A percentile compares a stretch with the other conserved stretches of the same genome.
phyloP scores from a whole-genome alignment of 108 stramenopile genomes.

The Cyclotella cryptica region DNA sequence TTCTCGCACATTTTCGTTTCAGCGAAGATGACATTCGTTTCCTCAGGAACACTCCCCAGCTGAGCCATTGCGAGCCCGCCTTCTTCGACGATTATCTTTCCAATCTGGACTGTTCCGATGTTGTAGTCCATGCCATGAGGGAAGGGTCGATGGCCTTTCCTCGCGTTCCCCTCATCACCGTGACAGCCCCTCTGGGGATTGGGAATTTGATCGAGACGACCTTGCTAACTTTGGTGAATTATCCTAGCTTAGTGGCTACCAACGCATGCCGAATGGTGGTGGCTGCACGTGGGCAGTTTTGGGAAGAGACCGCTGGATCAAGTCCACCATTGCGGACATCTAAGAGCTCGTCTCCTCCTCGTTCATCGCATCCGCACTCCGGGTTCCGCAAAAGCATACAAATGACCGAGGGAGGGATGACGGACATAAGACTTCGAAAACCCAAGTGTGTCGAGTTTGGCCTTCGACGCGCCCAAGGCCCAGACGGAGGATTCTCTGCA shows the following conservation, averaged over 20 bases:
- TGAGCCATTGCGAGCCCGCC: slow-evolving; percentile 71
- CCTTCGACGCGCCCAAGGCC: slow-evolving; percentile 96
- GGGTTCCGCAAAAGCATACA: slow-evolving; percentile 37
- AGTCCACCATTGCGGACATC: slow-evolving; percentile 20
- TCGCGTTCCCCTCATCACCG: slow-evolving; percentile 76
- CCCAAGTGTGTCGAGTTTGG: slow-evolving; percentile 95
- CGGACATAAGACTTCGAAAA: slow-evolving; percentile 31
- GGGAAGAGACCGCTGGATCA: slow-evolving; percentile 44
- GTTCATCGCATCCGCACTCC: not conserved
- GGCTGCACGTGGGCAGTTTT: slow-evolving; percentile 80
- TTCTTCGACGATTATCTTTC: slow-evolving; percentile 90
- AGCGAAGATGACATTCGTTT: slow-evolving; percentile 83
- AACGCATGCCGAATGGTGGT: slow-evolving; percentile 97
- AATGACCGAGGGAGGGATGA: slow-evolving; percentile 37
- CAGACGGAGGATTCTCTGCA: slow-evolving; percentile 96
- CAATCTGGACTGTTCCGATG: slow-evolving; percentile 73
- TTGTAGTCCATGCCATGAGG: slow-evolving; percentile 77
- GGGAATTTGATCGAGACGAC: slow-evolving; percentile 97
- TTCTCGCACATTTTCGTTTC: slow-evolving; percentile 81
- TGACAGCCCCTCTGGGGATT: slow-evolving; percentile 91
- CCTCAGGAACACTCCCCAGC: slow-evolving; percentile 69
- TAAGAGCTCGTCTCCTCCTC: not conserved
- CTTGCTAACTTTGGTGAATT: slow-evolving; percentile 95
- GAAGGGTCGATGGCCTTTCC: slow-evolving; percentile 94
- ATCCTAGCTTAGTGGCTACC: slow-evolving; percentile 91